Percentiles rank a stretch among this genome's conserved stretches.
phyloP scores from a whole-genome alignment of 2,329 filamentous ascomycete genomes.

The Aspergillus sp. region DNA sequence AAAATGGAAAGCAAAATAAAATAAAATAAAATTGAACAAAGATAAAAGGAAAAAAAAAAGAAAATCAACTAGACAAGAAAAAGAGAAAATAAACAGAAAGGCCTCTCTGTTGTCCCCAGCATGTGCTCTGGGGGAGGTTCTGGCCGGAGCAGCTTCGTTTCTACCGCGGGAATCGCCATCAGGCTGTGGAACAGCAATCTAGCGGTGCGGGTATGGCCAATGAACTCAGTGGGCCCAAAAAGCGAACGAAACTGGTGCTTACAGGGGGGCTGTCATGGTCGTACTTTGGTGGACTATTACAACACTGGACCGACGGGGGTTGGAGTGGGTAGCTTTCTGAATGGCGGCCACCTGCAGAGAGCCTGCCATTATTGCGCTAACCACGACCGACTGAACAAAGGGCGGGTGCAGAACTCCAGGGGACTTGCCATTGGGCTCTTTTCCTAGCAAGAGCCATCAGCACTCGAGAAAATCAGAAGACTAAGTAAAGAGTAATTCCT shows the following conservation, averaged over 20 bases:
- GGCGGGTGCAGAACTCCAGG: slow-evolving; percentile 16
- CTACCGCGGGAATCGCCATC: slow-evolving; percentile 25
- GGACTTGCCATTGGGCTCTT: slow-evolving; percentile 13
- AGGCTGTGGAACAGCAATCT: slow-evolving; percentile 35
- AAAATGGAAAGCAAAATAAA: not conserved
- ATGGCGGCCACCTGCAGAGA: slow-evolving; percentile 33
- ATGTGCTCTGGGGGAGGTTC: slow-evolving; percentile 18
- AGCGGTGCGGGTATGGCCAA: slow-evolving; percentile 31
- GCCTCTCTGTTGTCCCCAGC: slow-evolving; percentile 18
- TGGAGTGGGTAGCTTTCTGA: slow-evolving; percentile 9
- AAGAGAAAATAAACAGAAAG: slow-evolving; percentile 1
- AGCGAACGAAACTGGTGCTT: slow-evolving; percentile 33
- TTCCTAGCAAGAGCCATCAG: slow-evolving; percentile 13
- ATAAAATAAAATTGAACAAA: not conserved
- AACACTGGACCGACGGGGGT: slow-evolving; percentile 19
- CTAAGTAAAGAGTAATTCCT: slow-evolving; percentile 4
- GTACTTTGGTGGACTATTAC: slow-evolving; percentile 15
- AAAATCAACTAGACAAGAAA: not conserved
- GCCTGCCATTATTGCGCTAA: slow-evolving; percentile 17
- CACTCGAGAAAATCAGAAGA: slow-evolving; percentile 9
- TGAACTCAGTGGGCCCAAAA: slow-evolving; percentile 26
- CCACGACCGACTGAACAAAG: slow-evolving; percentile 11
- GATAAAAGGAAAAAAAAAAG: not conserved
- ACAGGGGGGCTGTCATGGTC: slow-evolving; percentile 25
- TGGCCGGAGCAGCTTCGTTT: slow-evolving; percentile 21